Evolutionary conservation across 805 yeast genomes (phyloP), one percentile per base, ranked within the genome.

Genomic region (Lipomyces lipofer): DNA sequence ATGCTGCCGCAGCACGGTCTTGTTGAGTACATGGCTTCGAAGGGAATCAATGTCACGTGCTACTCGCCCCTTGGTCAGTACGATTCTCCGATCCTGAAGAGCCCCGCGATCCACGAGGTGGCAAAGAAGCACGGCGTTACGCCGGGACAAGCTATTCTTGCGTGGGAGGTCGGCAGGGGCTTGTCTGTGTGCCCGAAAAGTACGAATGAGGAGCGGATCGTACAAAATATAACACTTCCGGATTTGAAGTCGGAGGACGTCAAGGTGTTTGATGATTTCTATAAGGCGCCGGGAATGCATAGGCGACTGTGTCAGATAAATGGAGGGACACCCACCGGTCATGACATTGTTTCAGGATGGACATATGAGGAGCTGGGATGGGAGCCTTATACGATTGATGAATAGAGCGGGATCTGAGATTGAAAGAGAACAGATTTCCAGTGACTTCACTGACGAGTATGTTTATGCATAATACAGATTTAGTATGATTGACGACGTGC

Each of bases 141-240:
- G 2, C 75, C 80, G 0, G 83, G 80, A 51, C 85, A 85, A 69
- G 82, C 86, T 15, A 73, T 86, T 59, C 73, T 86, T 60, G 81
- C 92, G 75, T 86, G 95, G 95, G 86, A 89, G 46, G 83, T 90
- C 28, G 91, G 85, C 71, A 78, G 89, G 71, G 78, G 78, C 53
- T 66, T 86, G 53, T 85, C 86, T 36, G 82, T 86, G 54, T 86
- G 86, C 74, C 95, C 95, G 71, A 86, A 86, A 73, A 83, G 90
- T n/a, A 81, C 84, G 67, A 78, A 84, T 69, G 76, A 77, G 66
- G 83, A 76, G 52, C 80, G 94, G 71, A 73, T 86, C 62, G 58
- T 72, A 46, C 77, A 76, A 59, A 86, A 86, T 73, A 13, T 51
- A 52, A 21, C 58, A 1, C 6, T 47, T 27, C 58, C 58, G 17